These are phyloP conservation scores for Babesia microti DNA, from an alignment of 169 alveolate species.

Conservation along the genomic window DNA sequence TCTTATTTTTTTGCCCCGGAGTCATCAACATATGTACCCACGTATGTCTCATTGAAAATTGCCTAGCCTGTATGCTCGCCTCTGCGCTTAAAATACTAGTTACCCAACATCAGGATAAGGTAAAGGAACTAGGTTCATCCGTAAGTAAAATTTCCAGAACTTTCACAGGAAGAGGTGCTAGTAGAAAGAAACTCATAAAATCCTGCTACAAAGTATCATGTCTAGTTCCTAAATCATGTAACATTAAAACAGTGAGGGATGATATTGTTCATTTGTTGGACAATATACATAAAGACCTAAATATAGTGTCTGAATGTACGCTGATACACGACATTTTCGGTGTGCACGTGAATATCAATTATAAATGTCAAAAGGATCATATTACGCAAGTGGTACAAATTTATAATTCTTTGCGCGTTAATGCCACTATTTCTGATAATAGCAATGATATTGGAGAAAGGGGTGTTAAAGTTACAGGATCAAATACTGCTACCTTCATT, in stretches of 20 bases:
- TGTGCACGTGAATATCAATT: slow-evolving; percentile 8
- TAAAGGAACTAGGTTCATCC: not conserved
- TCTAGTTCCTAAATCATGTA: too few relatives aligned
- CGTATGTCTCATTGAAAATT: slow-evolving; percentile 28
- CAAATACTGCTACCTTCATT: too few relatives aligned
- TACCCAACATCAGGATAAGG: slow-evolving; percentile 23
- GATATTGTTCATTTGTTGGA: slow-evolving; percentile 27
- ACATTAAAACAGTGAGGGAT: slow-evolving; percentile 26
- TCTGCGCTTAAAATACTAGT: slow-evolving; percentile 28
- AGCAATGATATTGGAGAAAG: too few relatives aligned
- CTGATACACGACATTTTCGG: slow-evolving; percentile 32
- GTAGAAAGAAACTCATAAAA: too few relatives aligned
- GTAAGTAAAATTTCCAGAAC: too few relatives aligned
- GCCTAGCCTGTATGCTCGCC: slow-evolving; percentile 41
- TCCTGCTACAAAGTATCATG: too few relatives aligned
- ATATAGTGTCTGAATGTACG: not conserved
- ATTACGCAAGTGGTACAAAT: too few relatives aligned
- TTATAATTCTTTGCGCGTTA: too few relatives aligned
- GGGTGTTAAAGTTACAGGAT: too few relatives aligned
- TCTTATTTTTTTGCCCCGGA: slow-evolving; percentile 35
- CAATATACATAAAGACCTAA: not conserved
- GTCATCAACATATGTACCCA: slow-evolving; percentile 24
- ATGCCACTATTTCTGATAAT: too few relatives aligned
- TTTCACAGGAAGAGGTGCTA: too few relatives aligned
- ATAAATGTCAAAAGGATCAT: slow-evolving; percentile 23